Conservation (phyloP, 2,329 filamentous ascomycete genomes). For the Tolypocladium tundrense region DNA sequence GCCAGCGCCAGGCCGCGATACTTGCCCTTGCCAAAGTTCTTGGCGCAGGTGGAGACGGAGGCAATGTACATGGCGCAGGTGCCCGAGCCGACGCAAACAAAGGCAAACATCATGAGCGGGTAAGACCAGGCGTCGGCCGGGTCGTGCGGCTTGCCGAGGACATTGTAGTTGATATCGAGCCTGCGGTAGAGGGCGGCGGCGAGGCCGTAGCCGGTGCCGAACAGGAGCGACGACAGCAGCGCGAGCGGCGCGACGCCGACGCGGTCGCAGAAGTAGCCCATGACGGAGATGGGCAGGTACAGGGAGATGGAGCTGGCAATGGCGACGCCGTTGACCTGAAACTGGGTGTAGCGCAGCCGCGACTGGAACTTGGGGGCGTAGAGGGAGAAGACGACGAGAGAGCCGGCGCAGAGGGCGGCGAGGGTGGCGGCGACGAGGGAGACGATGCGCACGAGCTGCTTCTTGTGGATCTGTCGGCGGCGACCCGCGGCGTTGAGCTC, state of each 20-base stretch:
- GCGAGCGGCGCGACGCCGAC: conserved; percentile 71
- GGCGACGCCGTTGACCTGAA: conserved; percentile 83
- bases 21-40: conserved; percentile 89
- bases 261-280: conserved; percentile 88
- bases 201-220: conserved; percentile 71
- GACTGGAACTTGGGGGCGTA: conserved; percentile 88
- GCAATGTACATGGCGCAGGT: conserved; percentile 85
- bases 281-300: conserved; percentile 83
- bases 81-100: conserved; percentile 70
- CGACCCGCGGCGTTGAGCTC: conserved; percentile 7
- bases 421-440: conserved; percentile 46
- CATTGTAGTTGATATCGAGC: conserved; percentile 35
- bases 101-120: conserved; percentile 73
- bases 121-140: conserved; percentile 55
- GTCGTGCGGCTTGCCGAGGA: conserved; percentile 21
- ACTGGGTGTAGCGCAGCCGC: conserved; percentile 76
- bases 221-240: conserved; percentile 60
- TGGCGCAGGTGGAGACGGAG: conserved; percentile 89
- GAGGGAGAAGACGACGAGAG: conserved; percentile 85
- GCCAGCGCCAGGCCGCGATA: conserved; percentile 84
- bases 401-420: conserved; percentile 69
- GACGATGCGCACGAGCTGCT: conserved; percentile 27
- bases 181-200: conserved; percentile 67
- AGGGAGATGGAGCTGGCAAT: conserved; percentile 80
- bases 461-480: conserved; percentile 14